Conservation (phyloP, 805 yeast species). For the Candida nemodendra region DNA sequence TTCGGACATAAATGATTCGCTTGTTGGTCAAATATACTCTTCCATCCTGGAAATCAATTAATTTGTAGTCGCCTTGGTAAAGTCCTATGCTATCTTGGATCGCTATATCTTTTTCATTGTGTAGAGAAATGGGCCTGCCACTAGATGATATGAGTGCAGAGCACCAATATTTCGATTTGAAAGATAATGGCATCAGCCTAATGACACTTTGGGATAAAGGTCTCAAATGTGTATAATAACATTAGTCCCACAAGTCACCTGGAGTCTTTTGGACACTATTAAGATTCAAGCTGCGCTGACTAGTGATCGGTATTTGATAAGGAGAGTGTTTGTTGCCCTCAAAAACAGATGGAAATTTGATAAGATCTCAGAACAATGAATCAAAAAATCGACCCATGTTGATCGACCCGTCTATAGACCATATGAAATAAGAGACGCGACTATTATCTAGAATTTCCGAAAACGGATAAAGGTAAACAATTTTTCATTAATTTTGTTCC, state of each 20-base stretch:
- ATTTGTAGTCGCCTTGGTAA: slow-evolving; percentile 73
- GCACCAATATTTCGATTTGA: slow-evolving; percentile 23
- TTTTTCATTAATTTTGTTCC: not conserved
- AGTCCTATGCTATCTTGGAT: slow-evolving; percentile 64
- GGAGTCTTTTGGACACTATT: too few species aligned
- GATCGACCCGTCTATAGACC: slow-evolving; percentile 7
- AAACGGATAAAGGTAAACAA: slow-evolving; percentile 7
- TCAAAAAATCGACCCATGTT: too few species aligned
- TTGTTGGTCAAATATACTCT: slow-evolving; percentile 73
- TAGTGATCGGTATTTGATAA: too few species aligned
- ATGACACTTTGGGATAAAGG: too few species aligned
- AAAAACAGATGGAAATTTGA: too few species aligned
- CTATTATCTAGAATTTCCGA: too few species aligned
- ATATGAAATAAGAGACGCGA: too few species aligned
- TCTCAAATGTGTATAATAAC: too few species aligned
- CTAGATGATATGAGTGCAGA: slow-evolving; percentile 25
- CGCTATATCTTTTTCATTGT: slow-evolving; percentile 47
- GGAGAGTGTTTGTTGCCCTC: too few species aligned
- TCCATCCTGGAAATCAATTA: slow-evolving; percentile 66
- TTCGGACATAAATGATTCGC: slow-evolving; percentile 64
- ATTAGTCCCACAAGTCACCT: too few species aligned
- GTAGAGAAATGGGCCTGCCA: slow-evolving; percentile 30
- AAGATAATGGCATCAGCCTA: slow-evolving; percentile 1
- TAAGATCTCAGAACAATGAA: too few species aligned
- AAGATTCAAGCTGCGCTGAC: too few species aligned